Conservation (phyloP, 2,329 filamentous ascomycete genomes). For the Colletotrichum liaoningense region DNA sequence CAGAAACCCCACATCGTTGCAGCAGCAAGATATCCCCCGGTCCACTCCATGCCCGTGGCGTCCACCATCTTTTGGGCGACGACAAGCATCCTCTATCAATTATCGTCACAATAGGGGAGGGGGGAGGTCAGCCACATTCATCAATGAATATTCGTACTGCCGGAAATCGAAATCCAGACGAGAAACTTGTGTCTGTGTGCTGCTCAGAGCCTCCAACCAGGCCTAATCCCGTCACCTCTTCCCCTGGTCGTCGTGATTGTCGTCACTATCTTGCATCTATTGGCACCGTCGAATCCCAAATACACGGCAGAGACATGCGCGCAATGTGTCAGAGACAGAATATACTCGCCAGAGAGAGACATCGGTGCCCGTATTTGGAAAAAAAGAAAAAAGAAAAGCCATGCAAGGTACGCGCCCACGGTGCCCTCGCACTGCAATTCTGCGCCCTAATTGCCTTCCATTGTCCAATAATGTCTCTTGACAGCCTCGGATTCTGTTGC, state of each 20-base stretch:
- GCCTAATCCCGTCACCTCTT: neutral
- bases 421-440: neutral
- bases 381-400: neutral
- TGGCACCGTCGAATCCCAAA: constrained; percentile 5
- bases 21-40: neutral
- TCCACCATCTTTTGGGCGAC: neutral
- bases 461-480: constrained; percentile 14
- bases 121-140: constrained; percentile 1
- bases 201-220: constrained; percentile 13
- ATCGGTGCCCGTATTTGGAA: neutral
- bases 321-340: neutral
- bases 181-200: neutral
- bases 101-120: constrained; percentile 10
- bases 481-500: constrained; percentile 8
- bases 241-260: neutral
- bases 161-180: neutral
- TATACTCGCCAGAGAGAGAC: constrained; percentile 1
- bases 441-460: neutral
- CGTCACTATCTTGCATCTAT: neutral
- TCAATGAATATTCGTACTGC: constrained; percentile 4
- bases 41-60: constrained; percentile 19
- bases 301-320: constrained; percentile 15
- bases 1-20: constrained; percentile 26
- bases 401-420: constrained; percentile 12
- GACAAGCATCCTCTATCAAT: constrained; percentile 1